Evolutionary conservation across 768 basidiomycete species (phyloP), one percentile per base, ranked within the genome.

Genomic region (Amanita molliuscula): DNA sequence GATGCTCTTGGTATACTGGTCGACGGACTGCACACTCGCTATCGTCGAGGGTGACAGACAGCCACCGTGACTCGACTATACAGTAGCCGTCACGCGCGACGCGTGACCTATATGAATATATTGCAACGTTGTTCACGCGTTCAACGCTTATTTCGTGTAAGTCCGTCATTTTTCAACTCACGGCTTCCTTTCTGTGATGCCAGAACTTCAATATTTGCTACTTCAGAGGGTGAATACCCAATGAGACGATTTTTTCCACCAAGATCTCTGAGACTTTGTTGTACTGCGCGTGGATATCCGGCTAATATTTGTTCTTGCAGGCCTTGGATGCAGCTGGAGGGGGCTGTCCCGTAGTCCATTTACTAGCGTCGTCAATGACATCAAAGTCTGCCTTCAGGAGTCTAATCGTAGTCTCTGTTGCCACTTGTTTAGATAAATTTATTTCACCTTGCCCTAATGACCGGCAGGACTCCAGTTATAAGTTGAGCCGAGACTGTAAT

Each of bases 181-280:
- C 36, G 35, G 13, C 16, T 33, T 52, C 44, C 38, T 29, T 29
- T 35, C 44, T 52, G 58, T 71, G 69, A 73, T 69, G 72, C 61
- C 62, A 66, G 53, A 48, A 48, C 60, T 53, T 50, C 62, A 70
- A 84, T 86, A 87, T 87, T 87, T 87, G 85, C 85, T 88, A 88
- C 85, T 89, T 88, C 84, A 85, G 85, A 87, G 82, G 75, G 76
- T 61, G 62, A 37, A 29, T 48, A 46, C 70, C 74, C 79, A 61
- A 84, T 84, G 83, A 84, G 81, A 84, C 76, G 62, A 79, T 56
- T 62, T 73, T 79, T 72, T 79, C 75, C 80, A 82, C 80, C 80
- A 82, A 84, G 80, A 82, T 83, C 82, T 78, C 82, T 83, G 81
- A 83, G 66, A 61, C 51, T 56, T 55, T 13, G 3, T 35, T 18